A percentile compares a stretch with the other conserved stretches of the same genome.
Conservation (phyloP, 148 eudicot species). For the Beta vulgaris region DNA sequence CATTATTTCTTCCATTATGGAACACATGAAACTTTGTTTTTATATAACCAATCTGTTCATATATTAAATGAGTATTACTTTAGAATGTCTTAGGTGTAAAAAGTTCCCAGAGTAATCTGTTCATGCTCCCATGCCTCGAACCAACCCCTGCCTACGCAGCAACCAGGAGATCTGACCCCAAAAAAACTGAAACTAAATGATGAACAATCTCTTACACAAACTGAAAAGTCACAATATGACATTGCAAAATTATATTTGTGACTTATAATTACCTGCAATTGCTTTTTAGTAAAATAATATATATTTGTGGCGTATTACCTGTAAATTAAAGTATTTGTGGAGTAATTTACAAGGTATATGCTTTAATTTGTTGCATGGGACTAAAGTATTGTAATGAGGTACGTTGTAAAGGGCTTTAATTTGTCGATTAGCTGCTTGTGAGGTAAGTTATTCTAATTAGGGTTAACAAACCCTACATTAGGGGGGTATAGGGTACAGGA, state of each 20-base stretch:
- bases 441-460: slow-evolving; percentile 12
- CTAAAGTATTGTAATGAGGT: background rate
- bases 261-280: background rate
- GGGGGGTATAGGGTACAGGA: slow-evolving; percentile 7
- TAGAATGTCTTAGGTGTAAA: no score
- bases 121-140: slow-evolving; percentile 9
- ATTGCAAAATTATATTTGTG: background rate
- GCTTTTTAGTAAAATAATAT: background rate
- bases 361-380: background rate
- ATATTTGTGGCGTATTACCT: no score
- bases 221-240: background rate
- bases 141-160: background rate
- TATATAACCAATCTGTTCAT: no score
- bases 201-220: background rate
- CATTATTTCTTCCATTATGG: no score
- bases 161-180: no score
- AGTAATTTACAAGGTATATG: background rate
- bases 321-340: no score
- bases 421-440: background rate
- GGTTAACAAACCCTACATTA: slow-evolving; percentile 15
- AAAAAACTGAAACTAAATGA: no score
- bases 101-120: background rate
- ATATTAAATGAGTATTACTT: no score
- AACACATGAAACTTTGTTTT: no score
- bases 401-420: background rate